phyloP scores from a whole-genome alignment of 306 rosid species.

The cucumber (Cucumis sativus) region Cucumber_9930_V3 NC_026658.2:7099001-7099500 shows the following conservation, averaged over 20 bases:
- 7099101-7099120: neutral
- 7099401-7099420: conserved; percentile 81
- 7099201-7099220: neutral
- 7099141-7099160: neutral
- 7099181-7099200: neutral
- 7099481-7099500: neutral
- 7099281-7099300: neutral
- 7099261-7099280: neutral
- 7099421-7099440: conserved; percentile 64
- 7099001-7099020: neutral
- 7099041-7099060: neutral
- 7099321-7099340: conserved; percentile 50
- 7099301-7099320: conserved; percentile 2
- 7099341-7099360: conserved; percentile 58
- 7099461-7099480: conserved; percentile 12
- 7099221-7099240: neutral
- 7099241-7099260: neutral
- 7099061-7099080: neutral
- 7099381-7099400: conserved; percentile 93
- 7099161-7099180: neutral
- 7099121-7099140: neutral
- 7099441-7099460: conserved; percentile 30
- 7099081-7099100: neutral
- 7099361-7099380: conserved; percentile 85
- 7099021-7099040: neutral